Conservation (phyloP, 352 stramenopile species). For the Plasmopara muralis region DNA sequence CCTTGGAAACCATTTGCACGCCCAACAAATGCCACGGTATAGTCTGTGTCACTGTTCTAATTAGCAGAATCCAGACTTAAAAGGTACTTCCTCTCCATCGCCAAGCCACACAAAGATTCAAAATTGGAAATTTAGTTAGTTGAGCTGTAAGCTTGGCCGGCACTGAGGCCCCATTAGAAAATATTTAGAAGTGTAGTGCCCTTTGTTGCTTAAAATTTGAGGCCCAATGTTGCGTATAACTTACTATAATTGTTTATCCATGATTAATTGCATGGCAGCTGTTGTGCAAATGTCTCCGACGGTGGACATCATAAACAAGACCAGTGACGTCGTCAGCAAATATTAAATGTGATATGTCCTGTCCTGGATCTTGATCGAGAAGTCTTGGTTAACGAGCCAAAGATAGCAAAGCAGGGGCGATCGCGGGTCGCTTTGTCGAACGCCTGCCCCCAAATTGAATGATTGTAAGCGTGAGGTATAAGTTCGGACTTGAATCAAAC, state of each 20-base stretch:
- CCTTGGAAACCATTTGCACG: not conserved
- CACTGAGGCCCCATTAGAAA: not conserved
- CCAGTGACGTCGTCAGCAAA: not conserved
- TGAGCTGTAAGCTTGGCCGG: not conserved
- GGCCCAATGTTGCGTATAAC: not conserved
- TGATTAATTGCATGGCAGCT: too few relatives aligned
- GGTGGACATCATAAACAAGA: not conserved
- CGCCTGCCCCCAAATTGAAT: not conserved
- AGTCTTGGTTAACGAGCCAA: not conserved
- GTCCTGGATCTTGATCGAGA: not conserved
- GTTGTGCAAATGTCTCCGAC: not conserved
- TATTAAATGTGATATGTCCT: not conserved
- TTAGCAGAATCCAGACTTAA: not conserved
- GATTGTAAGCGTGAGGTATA: not conserved
- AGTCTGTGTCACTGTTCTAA: not conserved
- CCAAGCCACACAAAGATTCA: not conserved
- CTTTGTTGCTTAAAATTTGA: not conserved
- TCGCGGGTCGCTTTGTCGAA: not conserved
- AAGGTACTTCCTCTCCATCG: not conserved
- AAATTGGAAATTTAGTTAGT: not conserved
- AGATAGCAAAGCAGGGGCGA: not conserved
- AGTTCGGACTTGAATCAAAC: not conserved
- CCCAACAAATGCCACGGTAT: not conserved
- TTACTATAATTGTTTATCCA: not conserved
- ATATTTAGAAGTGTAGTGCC: not conserved